Evolutionary conservation across 1,139 yeast species (phyloP), one percentile per base, ranked within the genome.

Genomic region (Suhomyces chickasaworum): DNA sequence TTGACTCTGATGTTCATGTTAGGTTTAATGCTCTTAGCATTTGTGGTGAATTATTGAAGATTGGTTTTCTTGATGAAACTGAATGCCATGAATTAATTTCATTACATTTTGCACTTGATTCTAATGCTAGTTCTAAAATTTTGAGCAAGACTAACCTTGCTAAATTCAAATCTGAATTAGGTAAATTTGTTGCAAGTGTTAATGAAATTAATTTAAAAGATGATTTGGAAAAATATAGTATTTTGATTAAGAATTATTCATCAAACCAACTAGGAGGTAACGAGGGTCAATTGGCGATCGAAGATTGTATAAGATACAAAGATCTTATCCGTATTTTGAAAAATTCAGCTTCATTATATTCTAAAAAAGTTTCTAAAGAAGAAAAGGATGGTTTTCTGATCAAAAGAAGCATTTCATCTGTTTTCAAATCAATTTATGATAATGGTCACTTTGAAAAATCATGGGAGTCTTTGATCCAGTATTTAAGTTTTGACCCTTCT

Each of bases 41-140:
- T 1, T 66, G 88, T 18, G 69, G 74, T 21, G 86, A 83, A 52
- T 69, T 88, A 16, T 69, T 79, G 16, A 75, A 73, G 40, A 64
- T 80, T 18, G 93, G 91, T 0, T 84, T 82, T 53, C 65, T 89
- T 39, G 86, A 81, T 44, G 81, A 80, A 21, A 69, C 70, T 2
- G 89, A 84, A 47, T 66, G 71, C 20, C 54, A 72, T 18, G 57
- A 56, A 16, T 55, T 82, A 20, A 59, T 77, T 3, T 73, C 78
- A 39, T 74, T 67, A 42, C 77, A 80, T 44, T 66, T 81, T 35
- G 58, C 69, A 3, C 46, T 65, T 10, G 33, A 33, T 15, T 34
- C 13, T 13, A 12, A 73, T 21, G 75, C 71, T 36, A 50, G 51
- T 15, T 35, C 44, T 17, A 50, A 42, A 30, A 29, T 25, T 5